A percentile compares a stretch with the other conserved stretches of the same genome.
phyloP scores from a whole-genome alignment of 148 eudicot genomes.

The Heliamphora exappendiculata region DNA sequence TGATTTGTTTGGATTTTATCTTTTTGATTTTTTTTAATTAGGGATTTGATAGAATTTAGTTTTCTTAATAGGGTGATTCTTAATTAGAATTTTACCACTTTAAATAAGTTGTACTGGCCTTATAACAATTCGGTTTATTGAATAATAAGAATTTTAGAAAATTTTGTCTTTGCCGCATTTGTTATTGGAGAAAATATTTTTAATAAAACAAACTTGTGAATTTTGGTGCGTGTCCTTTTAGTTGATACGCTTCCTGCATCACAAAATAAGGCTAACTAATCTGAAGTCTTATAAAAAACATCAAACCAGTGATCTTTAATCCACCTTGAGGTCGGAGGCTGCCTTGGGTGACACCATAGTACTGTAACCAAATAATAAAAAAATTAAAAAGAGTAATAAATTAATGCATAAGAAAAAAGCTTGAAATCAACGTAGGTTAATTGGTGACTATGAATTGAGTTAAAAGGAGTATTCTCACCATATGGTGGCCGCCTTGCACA shows the following conservation, averaged over 20 bases:
- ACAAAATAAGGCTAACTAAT: neutral
- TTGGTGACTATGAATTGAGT: neutral
- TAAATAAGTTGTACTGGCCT: too few species aligned
- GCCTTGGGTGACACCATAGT: slow-evolving; percentile 38
- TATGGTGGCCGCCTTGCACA: slow-evolving; percentile 4
- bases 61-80: too few species aligned
- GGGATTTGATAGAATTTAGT: too few species aligned
- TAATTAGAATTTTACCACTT: too few species aligned
- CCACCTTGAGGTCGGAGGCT: slow-evolving; percentile 49
- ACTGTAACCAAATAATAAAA: slow-evolving; percentile 18
- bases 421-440: neutral
- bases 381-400: neutral
- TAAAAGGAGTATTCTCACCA: neutral
- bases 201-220: too few species aligned
- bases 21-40: too few species aligned
- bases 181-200: too few species aligned
- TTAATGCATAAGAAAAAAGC: neutral
- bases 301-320: neutral
- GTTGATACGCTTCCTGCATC: neutral
- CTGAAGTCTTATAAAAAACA: neutral
- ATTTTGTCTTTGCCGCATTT: too few species aligned
- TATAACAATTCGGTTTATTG: too few species aligned
- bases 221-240: neutral
- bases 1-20: too few species aligned
- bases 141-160: too few species aligned